Conservation (phyloP, 2,329 filamentous ascomycete genomes). For the Aspergillus brunneoviolaceus region DNA sequence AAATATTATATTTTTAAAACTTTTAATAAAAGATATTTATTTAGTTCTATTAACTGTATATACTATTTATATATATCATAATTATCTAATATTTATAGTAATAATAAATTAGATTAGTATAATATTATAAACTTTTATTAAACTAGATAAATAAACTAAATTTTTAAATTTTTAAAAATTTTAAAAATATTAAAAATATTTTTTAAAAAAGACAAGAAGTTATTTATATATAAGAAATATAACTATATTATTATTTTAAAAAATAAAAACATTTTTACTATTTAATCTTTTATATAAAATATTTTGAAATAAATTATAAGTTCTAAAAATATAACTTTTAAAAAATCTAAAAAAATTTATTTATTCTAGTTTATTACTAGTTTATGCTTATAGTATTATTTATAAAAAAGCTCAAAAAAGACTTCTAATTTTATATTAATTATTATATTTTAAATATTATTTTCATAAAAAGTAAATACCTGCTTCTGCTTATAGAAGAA, state of each 20-base stretch:
- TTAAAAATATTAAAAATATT: too few relatives aligned
- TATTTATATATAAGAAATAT: too few relatives aligned
- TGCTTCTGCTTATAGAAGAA: neutral
- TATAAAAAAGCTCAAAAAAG: neutral
- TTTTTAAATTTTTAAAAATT: too few relatives aligned
- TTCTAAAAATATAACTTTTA: neutral
- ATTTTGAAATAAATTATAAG: neutral
- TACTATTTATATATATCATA: too few relatives aligned
- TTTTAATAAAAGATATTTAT: too few relatives aligned
- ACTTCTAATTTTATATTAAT: neutral
- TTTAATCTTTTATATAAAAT: neutral
- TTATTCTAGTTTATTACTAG: neutral
- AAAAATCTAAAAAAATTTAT: neutral
- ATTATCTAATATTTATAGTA: too few relatives aligned
- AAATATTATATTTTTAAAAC: too few relatives aligned
- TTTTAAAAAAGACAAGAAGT: too few relatives aligned
- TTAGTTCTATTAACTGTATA: too few relatives aligned
- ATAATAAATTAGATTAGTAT: too few relatives aligned
- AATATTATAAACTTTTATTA: too few relatives aligned
- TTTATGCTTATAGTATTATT: neutral
- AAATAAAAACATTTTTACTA: neutral
- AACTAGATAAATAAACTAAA: too few relatives aligned
- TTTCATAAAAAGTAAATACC: neutral
- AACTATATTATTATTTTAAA: constrained; percentile 5
- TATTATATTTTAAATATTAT: neutral